Evolutionary conservation across 768 basidiomycete genomes (phyloP), one percentile per base, ranked within the genome.

Genomic region (Psilocybe azurescens): DNA sequence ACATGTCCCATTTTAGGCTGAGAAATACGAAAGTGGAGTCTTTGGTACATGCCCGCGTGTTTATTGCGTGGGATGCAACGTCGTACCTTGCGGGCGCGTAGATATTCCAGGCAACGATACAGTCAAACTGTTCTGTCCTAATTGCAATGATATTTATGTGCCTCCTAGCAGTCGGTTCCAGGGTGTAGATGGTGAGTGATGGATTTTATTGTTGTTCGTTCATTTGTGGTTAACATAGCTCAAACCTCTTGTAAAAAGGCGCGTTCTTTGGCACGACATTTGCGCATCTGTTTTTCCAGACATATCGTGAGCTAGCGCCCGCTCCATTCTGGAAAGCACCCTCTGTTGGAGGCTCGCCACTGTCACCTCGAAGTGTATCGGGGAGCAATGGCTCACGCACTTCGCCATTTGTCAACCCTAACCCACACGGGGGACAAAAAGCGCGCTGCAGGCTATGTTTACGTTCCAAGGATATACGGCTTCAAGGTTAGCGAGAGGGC

Each of bases 231-330:
- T 69, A 44, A 58, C 60, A 16, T 24, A 56, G 20, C 47, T 41
- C 53, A 7, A 18, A 60, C 57, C 51, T 44, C 41, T 1, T n/a
- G 41, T 13, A 50, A 64, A 38, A 54, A 98, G 96, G 97, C 64
- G 97, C 97, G 10, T 99, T 98, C 80, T 99, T 99, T 79, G 97
- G 97, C 20, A 99, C 97, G 0, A 98, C 97, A n/a, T 99, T 99
- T 75, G 83, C 96, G 1, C 95, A 98, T 70, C 83, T 99, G 28
- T 97, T 99, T 79, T 99, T 99, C 84, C 95, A 99, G 73, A 95
- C 93, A 64, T 99, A 97, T 78, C 92, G 93, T 28, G 95, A 97
- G 73, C 85, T 96, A n/a, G 88, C 94, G 8, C 93, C 96, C 0
- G 93, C 94, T 28, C 94, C 96, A 2, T 98, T 95, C 78, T 95